Conservation (phyloP, 2,329 filamentous ascomycete species). For the Zarea fungicola region DNA sequence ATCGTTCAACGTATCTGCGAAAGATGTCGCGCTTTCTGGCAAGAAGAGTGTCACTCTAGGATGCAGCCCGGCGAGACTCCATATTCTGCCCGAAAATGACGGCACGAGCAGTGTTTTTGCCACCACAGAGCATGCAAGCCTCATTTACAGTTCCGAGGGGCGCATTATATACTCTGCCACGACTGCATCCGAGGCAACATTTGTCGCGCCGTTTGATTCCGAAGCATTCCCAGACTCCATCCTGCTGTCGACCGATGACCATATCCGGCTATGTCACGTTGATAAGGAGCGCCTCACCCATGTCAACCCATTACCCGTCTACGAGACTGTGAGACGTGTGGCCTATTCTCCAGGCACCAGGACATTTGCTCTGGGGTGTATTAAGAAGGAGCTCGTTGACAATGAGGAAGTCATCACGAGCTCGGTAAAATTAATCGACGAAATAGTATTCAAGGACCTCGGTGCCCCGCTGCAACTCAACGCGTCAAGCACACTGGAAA, state of each 20-base stretch:
- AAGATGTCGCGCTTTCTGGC: conserved; percentile 58
- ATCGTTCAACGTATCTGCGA: conserved; percentile 66
- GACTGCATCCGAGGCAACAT: conserved; percentile 78
- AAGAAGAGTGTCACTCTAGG: conserved; percentile 82
- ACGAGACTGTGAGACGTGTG: conserved; percentile 79
- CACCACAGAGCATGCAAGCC: conserved; percentile 86
- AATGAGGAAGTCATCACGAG: conserved; percentile 73
- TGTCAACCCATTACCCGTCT: conserved; percentile 71
- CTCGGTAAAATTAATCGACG: conserved; percentile 85
- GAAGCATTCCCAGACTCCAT: conserved; percentile 77
- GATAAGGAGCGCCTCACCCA: conserved; percentile 85
- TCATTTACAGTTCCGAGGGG: conserved; percentile 87
- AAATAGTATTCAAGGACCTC: conserved; percentile 76
- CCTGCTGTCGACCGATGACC: conserved; percentile 69
- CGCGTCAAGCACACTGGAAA: conserved; percentile 49
- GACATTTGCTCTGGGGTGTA: conserved; percentile 81
- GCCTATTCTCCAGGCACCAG: conserved; percentile 76
- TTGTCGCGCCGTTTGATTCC: conserved; percentile 76
- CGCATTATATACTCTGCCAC: conserved; percentile 90
- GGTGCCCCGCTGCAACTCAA: conserved; percentile 62
- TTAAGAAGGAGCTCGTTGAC: conserved; percentile 64
- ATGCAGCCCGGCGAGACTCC: conserved; percentile 76
- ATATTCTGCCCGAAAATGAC: conserved; percentile 64
- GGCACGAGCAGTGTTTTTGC: conserved; percentile 79
- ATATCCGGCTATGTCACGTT: conserved; percentile 74